Evolutionary conservation across 2,329 filamentous ascomycete species (phyloP).

Genomic region (Pseudocercospora macadamiae): DNA sequence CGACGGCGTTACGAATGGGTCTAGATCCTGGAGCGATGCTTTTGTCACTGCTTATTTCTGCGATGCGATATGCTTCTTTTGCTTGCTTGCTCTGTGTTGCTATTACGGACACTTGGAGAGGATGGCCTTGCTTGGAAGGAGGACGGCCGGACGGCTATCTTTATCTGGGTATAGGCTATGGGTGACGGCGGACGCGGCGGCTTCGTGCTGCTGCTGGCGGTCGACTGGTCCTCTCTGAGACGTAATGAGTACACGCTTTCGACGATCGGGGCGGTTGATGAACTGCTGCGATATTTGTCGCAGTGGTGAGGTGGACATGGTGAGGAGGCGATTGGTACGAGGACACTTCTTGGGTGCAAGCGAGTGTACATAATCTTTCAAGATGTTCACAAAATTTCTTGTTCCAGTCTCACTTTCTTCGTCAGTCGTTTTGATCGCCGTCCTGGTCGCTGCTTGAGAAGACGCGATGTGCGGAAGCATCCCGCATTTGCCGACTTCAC

Average conservation of each 20-base stretch:
- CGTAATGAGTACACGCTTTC: constrained; percentile 12
- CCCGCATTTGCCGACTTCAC: not conserved
- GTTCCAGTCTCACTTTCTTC: no score
- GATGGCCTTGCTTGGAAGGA: constrained; percentile 4
- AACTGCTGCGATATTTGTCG: no score
- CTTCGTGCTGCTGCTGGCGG: constrained; percentile 15
- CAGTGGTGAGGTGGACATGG: no score
- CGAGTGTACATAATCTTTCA: constrained; percentile 22
- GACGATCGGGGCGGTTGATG: constrained; percentile 10
- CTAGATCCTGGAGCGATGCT: constrained; percentile 10
- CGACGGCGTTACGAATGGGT: constrained; percentile 23
- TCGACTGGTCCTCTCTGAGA: constrained; percentile 14
- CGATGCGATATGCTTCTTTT: constrained; percentile 22
- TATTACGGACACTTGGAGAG: constrained; percentile 15
- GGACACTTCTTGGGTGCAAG: constrained; percentile 11
- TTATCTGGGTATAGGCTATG: constrained; percentile 5
- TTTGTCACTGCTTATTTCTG: constrained; percentile 2
- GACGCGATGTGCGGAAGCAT: no score
- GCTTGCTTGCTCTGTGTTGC: constrained; percentile 12
- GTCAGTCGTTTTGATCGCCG: no score
- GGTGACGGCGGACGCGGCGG: no score
- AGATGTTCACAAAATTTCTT: no score
- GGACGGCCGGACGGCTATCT: no score
- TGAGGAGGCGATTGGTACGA: constrained; percentile 11
- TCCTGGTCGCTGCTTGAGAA: no score